These are phyloP conservation scores for Rhizoclosmatium globosum DNA, from an alignment of 192 early-diverging fungal species.

Conservation along the genomic window DNA sequence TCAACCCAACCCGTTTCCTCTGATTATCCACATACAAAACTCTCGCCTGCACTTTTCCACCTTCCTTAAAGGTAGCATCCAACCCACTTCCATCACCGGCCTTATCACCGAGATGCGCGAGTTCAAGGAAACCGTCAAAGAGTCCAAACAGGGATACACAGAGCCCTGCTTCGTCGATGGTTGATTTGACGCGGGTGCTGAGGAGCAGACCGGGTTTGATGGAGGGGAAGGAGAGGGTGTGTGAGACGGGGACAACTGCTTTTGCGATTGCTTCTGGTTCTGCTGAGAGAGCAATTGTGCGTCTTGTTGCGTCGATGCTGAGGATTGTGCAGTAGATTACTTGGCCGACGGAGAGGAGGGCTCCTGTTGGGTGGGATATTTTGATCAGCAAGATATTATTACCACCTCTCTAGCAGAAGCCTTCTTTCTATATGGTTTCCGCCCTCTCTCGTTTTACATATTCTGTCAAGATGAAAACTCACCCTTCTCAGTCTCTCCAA, in stretches of 20 bases:
- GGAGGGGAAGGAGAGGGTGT: slow-evolving; percentile 73
- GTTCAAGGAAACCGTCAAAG: slow-evolving; percentile 77
- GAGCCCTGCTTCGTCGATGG: slow-evolving; percentile 70
- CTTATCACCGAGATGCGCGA: slow-evolving; percentile 55
- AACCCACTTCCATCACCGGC: slow-evolving; percentile 49
- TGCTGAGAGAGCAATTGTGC: slow-evolving; percentile 72
- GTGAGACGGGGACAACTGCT: slow-evolving; percentile 46
- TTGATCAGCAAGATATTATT: background rate
- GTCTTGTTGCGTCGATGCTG: slow-evolving; percentile 65
- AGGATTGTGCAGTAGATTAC: slow-evolving; percentile 72
- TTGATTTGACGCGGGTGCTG: slow-evolving; percentile 65
- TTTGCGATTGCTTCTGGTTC: slow-evolving; percentile 67
- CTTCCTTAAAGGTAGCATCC: slow-evolving; percentile 64
- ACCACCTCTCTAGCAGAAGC: background rate
- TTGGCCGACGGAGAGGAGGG: slow-evolving; percentile 73
- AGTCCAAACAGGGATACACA: slow-evolving; percentile 82
- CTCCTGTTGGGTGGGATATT: background rate
- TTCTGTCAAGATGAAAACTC: no score
- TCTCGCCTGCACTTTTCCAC: slow-evolving; percentile 72
- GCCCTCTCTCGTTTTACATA: no score
- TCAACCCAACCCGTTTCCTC: slow-evolving; percentile 50
- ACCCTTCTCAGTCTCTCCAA: background rate
- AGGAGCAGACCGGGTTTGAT: slow-evolving; percentile 84
- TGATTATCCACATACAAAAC: slow-evolving; percentile 71
- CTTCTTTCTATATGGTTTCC: no score